Base-by-base conservation (phyloP, 208 protist species). In the Leishmania braziliensis region DNA sequence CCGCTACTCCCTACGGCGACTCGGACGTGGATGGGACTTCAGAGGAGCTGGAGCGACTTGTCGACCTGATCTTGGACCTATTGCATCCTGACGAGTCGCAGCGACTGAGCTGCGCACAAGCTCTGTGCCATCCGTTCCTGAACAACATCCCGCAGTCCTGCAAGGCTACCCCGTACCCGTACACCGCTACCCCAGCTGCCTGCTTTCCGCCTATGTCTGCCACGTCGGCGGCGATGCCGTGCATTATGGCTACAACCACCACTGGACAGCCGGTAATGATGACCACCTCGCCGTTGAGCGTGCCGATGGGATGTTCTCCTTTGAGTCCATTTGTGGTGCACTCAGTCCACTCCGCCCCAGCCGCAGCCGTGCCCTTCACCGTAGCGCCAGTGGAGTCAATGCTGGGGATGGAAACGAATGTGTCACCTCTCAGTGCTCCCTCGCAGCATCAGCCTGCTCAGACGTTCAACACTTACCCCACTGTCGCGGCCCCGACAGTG, bases 81-180 rank as follows among this genome's bases (percentile, higher is more conserved):
- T 80, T 97, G n/a, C 58, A 92, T 63, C 92, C 93, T 29, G 91
- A 97, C 79, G 89, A 91, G 76, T 68, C 53, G 53, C 54, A 82
- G 54, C 90, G 94, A 29, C 50, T 96, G 20, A 88, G 83, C 69
- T 96, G 94, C 92, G 73, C 81, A 18, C 87, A 94, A 39, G 94
- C 94, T 2, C 81, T 95, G 43, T 81, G 79, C 20, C 92, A 97
- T 81, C 77, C 88, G 0, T 96, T 96, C 75, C 29, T 86, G 60
- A 83, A 56, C 33, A 77, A 26, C 36, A n/a, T 26, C 10, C 23
- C 50, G 39, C 58, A 53, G 65, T 70, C 63, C 71, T 75, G 82
- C 83, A 74, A 75, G 60, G 53, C 80, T 1, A 82, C 83, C 18
- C 62, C 75, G 68, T 77, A 51, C 50, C 84, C 71, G 18, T 77